Conservation (phyloP, 2,329 filamentous ascomycete genomes). For the Trichoderma simmonsii region DNA sequence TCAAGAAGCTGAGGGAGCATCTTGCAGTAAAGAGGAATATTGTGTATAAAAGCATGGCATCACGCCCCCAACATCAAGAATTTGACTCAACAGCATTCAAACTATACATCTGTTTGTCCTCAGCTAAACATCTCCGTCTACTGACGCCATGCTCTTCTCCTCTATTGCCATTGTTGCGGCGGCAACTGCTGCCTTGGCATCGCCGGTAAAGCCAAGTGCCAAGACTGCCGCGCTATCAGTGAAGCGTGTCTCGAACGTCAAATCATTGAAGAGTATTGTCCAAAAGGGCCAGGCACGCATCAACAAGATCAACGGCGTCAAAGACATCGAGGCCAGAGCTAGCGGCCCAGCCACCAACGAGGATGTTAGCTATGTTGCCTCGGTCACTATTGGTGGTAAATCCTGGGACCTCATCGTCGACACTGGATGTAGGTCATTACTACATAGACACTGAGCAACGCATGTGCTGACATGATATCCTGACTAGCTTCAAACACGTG, state of each 20-base stretch:
- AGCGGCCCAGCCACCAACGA: background rate
- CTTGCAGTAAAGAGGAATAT: background rate
- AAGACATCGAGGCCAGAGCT: background rate
- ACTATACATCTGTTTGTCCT: background rate
- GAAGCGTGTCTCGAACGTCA: background rate
- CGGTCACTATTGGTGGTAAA: background rate
- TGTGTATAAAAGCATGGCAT: background rate
- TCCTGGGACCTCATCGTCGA: background rate
- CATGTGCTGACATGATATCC: background rate
- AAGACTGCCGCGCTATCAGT: background rate
- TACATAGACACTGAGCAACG: background rate
- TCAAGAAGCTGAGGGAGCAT: background rate
- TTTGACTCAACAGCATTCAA: background rate
- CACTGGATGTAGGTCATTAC: background rate
- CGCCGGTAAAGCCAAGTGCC: background rate
- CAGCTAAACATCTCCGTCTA: background rate
- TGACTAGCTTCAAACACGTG: background rate
- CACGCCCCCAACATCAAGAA: background rate
- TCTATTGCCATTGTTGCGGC: background rate
- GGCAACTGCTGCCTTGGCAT: background rate
- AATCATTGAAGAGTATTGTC: background rate
- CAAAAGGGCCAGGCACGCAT: background rate
- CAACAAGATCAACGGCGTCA: background rate
- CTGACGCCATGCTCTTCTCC: background rate
- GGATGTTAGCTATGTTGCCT: background rate